A percentile compares a stretch with the other conserved stretches of the same genome.
Evolutionary conservation across 2,329 filamentous ascomycete genomes (phyloP).

Genomic region (Fusarium nisikadoi): DNA sequence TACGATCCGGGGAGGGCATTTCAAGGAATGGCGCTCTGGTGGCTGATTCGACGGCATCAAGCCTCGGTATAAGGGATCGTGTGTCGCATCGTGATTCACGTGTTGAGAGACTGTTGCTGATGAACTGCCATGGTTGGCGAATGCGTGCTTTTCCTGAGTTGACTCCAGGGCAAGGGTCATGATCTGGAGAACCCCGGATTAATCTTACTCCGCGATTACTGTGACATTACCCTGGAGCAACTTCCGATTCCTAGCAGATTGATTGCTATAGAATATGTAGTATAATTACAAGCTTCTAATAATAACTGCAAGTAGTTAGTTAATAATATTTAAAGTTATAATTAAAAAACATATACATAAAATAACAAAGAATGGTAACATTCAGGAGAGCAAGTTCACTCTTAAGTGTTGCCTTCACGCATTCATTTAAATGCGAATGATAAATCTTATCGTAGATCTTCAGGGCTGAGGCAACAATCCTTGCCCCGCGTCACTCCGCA

Average conservation of each 20-base stretch:
- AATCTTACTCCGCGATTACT: neutral
- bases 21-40: rapidly evolving
- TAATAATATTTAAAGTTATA: no score
- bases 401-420: no score
- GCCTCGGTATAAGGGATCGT: rapidly evolving
- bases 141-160: no score
- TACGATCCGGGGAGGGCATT: rapidly evolving
- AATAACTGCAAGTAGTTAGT: no score
- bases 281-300: neutral
- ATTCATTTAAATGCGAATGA: rapidly evolving
- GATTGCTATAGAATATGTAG: rapidly evolving
- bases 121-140: rapidly evolving
- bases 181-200: neutral
- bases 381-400: no score
- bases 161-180: rapidly evolving
- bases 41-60: rapidly evolving
- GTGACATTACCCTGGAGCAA: neutral
- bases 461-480: neutral
- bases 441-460: neutral
- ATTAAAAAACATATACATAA: no score
- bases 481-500: rapidly evolving
- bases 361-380: no score
- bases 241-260: rapidly evolving
- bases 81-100: neutral
- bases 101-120: neutral